Evolutionary conservation across 2,329 filamentous ascomycete species (phyloP), one percentile per base, ranked within the genome.

Genomic region (Annulohypoxylon truncatum): DNA sequence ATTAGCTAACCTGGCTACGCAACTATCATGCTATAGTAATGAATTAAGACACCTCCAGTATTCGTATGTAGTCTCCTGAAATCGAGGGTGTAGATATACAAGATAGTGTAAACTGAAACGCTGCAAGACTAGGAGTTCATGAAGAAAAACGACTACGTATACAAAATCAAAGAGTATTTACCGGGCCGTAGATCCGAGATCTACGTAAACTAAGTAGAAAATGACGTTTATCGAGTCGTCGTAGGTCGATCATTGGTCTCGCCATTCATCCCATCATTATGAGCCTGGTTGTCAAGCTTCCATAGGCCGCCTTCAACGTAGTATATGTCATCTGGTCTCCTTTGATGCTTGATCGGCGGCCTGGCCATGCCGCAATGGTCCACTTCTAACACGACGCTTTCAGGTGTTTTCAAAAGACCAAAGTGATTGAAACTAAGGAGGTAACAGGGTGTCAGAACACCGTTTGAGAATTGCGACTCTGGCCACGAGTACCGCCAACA

Each of bases 381-480:
- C 54, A 68, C 55, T 61, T 66, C 65, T 38, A 63, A 70, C 67
- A 61, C 58, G 56, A 66, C 59, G 46, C 55, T 24, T 68, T 61
- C 50, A 54, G 59, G 42, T 65, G 58, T 56, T 61, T 53, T 56
- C 31, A 38, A 64, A 35, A 64, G 42, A 26, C n/a, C 40, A 28
- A 26, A 50, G 13, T 24, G 29, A 53, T 64, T 77, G 76, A 77
- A 77, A 78, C 76, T 59, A 64, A 55, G 59, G 50, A 67, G 69
- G 76, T 76, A 73, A 72, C 75, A 76, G 71, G 66, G 71, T 71
- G 72, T 74, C 71, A 68, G 74, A 73, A 74, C 68, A 58, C 63
- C 62, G 76, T 77, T 77, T 77, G 73, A 77, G 72, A 69, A 69
- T 72, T 70, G 68, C 70, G 72, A 73, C 70, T 74, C 71, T 74